Conservation (phyloP, 1,139 yeast species). For the Candida glucosophila region DNA sequence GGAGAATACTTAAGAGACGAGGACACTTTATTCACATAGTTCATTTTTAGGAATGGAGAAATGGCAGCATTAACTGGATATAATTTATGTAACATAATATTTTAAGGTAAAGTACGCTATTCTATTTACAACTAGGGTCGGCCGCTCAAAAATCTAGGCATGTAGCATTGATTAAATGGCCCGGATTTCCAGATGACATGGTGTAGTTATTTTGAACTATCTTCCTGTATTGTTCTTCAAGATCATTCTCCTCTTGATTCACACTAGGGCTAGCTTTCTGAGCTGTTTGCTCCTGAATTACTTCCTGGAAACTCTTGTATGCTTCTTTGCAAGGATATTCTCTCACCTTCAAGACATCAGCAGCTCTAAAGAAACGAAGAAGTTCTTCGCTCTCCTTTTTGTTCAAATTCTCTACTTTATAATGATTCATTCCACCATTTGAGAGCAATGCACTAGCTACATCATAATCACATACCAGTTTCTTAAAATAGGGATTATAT, state of each 20-base stretch:
- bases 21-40: slow-evolving; percentile 81
- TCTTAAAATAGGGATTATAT: slow-evolving; percentile 51
- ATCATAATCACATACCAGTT: slow-evolving; percentile 42
- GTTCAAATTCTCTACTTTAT: slow-evolving; percentile 42
- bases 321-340: slow-evolving; percentile 34
- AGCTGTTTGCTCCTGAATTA: slow-evolving; percentile 9
- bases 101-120: too few species aligned
- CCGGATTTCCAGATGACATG: slow-evolving; percentile 78
- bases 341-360: slow-evolving; percentile 43
- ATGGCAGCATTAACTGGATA: too few species aligned
- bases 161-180: slow-evolving; percentile 44
- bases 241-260: slow-evolving; percentile 7
- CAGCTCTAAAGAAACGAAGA: slow-evolving; percentile 44
- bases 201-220: slow-evolving; percentile 47
- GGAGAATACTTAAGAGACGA: slow-evolving; percentile 98
- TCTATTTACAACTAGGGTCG: slow-evolving; percentile 4
- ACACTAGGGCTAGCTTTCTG: slow-evolving; percentile 6
- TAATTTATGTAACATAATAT: slow-evolving; percentile 1
- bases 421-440: slow-evolving; percentile 39
- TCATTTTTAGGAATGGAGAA: too few species aligned
- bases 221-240: slow-evolving; percentile 15
- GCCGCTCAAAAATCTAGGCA: slow-evolving; percentile 15
- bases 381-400: slow-evolving; percentile 47
- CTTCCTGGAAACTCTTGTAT: slow-evolving; percentile 9
- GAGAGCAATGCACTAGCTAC: slow-evolving; percentile 42